phyloP scores from a whole-genome alignment of 352 stramenopile species.

The Globisporangium perplexum region DNA sequence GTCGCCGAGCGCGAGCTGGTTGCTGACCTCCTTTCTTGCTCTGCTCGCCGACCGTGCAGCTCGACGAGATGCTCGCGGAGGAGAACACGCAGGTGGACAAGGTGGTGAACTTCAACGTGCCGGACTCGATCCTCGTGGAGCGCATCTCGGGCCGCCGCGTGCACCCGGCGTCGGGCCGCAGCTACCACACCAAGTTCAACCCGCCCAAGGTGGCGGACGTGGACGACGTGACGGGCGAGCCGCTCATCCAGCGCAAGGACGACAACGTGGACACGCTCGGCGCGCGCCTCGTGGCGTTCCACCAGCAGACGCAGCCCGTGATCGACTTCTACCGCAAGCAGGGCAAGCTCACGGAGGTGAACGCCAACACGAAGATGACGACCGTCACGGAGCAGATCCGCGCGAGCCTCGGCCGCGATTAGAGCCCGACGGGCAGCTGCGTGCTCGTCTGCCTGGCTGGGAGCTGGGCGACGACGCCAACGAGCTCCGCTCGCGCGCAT shows the following conservation, averaged over 20 bases:
- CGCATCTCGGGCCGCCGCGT: constrained; percentile 96
- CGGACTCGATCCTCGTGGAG: constrained; percentile 94
- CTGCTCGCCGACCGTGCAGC: constrained; percentile 25
- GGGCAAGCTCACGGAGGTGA: constrained; percentile 84
- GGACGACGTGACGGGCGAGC: constrained; percentile 94
- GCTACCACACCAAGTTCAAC: constrained; percentile 98
- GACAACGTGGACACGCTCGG: constrained; percentile 93
- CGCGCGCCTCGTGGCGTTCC: constrained; percentile 92
- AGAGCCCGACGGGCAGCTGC: constrained; percentile 19
- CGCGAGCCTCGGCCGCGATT: constrained; percentile 58
- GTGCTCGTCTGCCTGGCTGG: neutral
- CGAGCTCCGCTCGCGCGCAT: too few relatives aligned
- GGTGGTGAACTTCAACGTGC: constrained; percentile 95
- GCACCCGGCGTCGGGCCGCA: constrained; percentile 92
- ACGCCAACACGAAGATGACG: constrained; percentile 88
- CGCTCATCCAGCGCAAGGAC: constrained; percentile 96
- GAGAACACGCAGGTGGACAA: constrained; percentile 85
- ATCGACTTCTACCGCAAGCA: constrained; percentile 89
- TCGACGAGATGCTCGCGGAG: constrained; percentile 95
- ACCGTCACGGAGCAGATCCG: constrained; percentile 84
- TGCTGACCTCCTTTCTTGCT: neutral
- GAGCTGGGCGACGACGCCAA: neutral
- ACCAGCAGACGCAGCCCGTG: constrained; percentile 96
- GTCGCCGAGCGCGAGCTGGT: too few relatives aligned
- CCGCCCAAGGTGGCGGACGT: constrained; percentile 88